Conservation (phyloP, 768 basidiomycete species). For the Cystobasidium tubakii region DNA sequence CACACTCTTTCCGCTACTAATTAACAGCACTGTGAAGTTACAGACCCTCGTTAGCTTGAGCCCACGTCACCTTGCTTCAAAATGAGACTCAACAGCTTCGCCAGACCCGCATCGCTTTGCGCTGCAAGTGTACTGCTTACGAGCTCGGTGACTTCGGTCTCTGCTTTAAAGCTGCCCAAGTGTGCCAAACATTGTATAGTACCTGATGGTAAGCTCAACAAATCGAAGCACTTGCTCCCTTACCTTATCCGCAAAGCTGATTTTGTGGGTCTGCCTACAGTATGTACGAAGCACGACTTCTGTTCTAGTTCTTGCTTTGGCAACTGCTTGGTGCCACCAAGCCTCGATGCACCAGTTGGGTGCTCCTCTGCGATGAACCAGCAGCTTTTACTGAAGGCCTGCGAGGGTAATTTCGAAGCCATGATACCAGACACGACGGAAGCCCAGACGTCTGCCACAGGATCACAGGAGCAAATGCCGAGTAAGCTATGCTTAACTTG, state of each 20-base stretch:
- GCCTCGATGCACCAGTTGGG: background rate
- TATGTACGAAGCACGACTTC: background rate
- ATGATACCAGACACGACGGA: background rate
- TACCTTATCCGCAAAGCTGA: no score
- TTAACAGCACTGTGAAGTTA: no score
- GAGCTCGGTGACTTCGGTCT: background rate
- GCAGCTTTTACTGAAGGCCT: constrained; percentile 9
- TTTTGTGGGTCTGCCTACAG: background rate
- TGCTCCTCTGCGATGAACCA: background rate
- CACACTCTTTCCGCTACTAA: no score
- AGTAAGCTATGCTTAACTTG: background rate
- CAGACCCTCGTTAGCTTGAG: no score
- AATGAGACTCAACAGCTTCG: background rate
- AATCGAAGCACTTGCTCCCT: no score
- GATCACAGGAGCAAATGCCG: background rate
- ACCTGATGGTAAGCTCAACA: background rate
- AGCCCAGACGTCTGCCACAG: background rate
- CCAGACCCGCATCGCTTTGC: background rate
- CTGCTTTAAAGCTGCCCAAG: background rate
- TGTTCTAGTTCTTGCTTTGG: constrained; percentile 1
- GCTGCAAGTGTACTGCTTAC: background rate
- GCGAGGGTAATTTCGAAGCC: background rate
- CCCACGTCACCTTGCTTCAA: no score
- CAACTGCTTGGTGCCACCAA: background rate
- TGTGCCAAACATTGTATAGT: background rate